phyloP scores from a whole-genome alignment of 345 rosid species.

The Nephelium lappaceum region DNA sequence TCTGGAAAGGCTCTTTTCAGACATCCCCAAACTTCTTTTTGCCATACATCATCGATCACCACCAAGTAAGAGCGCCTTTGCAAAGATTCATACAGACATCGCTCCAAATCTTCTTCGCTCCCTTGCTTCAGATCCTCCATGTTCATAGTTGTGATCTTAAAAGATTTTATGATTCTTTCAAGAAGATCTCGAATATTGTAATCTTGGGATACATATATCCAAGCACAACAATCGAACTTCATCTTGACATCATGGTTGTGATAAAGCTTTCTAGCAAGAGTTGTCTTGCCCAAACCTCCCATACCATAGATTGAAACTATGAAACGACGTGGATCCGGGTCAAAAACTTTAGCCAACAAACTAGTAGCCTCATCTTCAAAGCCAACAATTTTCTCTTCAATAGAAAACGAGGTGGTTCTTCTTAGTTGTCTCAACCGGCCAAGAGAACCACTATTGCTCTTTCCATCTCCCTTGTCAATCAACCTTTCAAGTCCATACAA shows the following conservation, averaged over 20 bases:
- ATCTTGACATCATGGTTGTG: constrained; percentile 14
- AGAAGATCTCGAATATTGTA: constrained; percentile 18
- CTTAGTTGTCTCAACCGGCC: constrained; percentile 17
- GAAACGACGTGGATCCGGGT: constrained; percentile 16
- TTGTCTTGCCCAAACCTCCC: constrained; percentile 36
- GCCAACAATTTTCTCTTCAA: neutral
- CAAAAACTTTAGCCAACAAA: constrained; percentile 26
- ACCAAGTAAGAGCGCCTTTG: constrained; percentile 20
- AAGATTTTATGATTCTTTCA: constrained; percentile 17
- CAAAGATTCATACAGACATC: constrained; percentile 6
- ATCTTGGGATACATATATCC: constrained; percentile 32
- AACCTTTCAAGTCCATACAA: constrained; percentile 16
- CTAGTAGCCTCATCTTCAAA: neutral
- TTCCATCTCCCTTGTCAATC: neutral
- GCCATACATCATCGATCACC: constrained; percentile 36
- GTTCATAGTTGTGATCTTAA: neutral
- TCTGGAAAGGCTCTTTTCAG: constrained; percentile 26
- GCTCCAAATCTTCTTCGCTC: constrained; percentile 17
- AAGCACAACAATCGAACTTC: constrained; percentile 23
- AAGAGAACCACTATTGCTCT: neutral
- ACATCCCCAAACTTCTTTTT: constrained; percentile 23
- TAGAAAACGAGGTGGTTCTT: constrained; percentile 22
- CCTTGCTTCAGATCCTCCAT: neutral
- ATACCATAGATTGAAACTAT: constrained; percentile 32
- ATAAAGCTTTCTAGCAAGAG: constrained; percentile 29